A percentile compares a stretch with the other conserved stretches of the same genome.
Evolutionary conservation across 495 filamentous ascomycete species (phyloP).

Genomic region (Xylaria grammica): DNA sequence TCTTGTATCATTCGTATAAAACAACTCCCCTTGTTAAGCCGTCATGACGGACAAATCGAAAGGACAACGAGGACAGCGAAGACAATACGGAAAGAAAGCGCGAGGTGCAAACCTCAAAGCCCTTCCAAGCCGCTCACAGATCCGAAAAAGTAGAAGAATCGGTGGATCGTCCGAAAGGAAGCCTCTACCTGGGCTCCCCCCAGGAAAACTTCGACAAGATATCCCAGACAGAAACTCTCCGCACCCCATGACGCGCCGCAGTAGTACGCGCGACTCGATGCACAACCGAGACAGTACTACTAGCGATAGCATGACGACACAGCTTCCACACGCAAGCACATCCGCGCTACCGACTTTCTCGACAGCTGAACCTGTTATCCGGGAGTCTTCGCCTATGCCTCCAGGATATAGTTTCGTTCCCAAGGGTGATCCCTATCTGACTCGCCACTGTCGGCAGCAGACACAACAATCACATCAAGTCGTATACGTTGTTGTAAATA

Average conservation of each 20-base stretch:
- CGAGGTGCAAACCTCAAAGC: background rate
- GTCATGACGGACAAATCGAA: background rate
- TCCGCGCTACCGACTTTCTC: background rate
- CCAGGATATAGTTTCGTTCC: slow-evolving; percentile 42
- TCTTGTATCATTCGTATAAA: background rate
- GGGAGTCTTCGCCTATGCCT: slow-evolving; percentile 32
- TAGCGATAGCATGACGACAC: background rate
- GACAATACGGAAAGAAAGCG: background rate
- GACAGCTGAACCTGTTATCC: slow-evolving; percentile 13
- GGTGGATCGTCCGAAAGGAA: background rate
- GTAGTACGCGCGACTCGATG: background rate
- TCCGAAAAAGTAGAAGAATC: background rate
- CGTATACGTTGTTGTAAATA: slow-evolving; percentile 42
- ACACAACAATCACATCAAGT: slow-evolving; percentile 34
- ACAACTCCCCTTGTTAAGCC: background rate
- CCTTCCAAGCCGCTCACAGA: background rate
- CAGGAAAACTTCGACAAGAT: background rate
- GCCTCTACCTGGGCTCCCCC: background rate
- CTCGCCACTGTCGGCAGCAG: slow-evolving; percentile 42
- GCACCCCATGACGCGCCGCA: background rate
- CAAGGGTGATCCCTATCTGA: slow-evolving; percentile 47
- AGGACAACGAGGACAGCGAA: background rate
- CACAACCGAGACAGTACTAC: background rate
- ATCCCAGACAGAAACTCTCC: background rate
- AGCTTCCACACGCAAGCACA: background rate